A percentile compares a stretch with the other conserved stretches of the same genome.
phyloP scores from a whole-genome alignment of 441 rosid species.

The Mallotus japonicus region DNA sequence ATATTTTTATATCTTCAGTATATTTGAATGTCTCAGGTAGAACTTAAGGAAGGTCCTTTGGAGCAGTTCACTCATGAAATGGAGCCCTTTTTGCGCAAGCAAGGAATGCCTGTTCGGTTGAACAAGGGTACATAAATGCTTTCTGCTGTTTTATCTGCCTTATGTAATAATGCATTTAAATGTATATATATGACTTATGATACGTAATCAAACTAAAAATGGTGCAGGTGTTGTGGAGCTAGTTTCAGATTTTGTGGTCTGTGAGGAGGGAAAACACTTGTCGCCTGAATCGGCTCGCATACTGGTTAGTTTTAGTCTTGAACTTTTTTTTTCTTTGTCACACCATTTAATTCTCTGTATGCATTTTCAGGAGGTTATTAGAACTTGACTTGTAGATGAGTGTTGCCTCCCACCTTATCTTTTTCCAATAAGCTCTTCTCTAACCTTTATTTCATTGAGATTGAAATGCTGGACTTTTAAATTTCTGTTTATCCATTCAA shows the following conservation, averaged over 20 bases:
- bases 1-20: slow-evolving; percentile 4
- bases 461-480: neutral
- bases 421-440: too few species aligned
- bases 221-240: slow-evolving; percentile 84
- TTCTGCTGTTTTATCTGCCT: slow-evolving; percentile 6
- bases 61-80: slow-evolving; percentile 96
- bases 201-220: neutral
- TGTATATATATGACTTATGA: neutral
- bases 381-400: too few species aligned
- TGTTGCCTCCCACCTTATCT: too few species aligned
- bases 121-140: slow-evolving; percentile 58
- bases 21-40: slow-evolving; percentile 50
- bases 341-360: neutral
- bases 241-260: slow-evolving; percentile 77
- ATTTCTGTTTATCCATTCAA: neutral
- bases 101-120: slow-evolving; percentile 94
- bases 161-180: neutral
- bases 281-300: slow-evolving; percentile 92
- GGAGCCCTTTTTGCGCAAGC: slow-evolving; percentile 95
- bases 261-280: slow-evolving; percentile 91
- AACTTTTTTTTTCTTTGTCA: neutral
- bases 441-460: neutral
- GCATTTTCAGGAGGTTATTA: neutral
- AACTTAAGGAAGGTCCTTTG: slow-evolving; percentile 79
- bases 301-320: slow-evolving; percentile 45